phyloP scores from a whole-genome alignment of 495 filamentous ascomycete species.

The Pseudoneurospora amorphoporcata region DNA sequence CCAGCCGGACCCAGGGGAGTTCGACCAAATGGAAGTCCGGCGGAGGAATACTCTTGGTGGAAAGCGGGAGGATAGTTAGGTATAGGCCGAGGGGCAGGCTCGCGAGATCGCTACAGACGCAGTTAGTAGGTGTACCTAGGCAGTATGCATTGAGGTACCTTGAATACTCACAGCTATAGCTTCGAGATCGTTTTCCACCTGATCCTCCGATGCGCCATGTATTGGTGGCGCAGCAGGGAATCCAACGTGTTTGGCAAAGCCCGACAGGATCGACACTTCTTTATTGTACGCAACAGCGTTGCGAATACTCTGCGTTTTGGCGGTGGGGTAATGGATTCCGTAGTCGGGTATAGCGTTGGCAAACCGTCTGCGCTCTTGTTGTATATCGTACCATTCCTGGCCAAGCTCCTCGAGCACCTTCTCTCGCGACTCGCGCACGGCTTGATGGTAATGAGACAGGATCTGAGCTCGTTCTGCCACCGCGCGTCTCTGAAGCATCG shows the following conservation, averaged over 20 bases:
- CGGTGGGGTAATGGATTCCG: constrained; percentile 59
- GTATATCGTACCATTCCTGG: constrained; percentile 80
- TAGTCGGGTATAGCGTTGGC: constrained; percentile 76
- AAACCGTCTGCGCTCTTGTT: constrained; percentile 76
- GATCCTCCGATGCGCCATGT: constrained; percentile 54
- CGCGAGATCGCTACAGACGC: constrained; percentile 23
- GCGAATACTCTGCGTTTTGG: constrained; percentile 58
- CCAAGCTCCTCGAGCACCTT: constrained; percentile 66
- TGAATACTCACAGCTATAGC: constrained; percentile 69
- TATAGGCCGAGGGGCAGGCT: constrained; percentile 17
- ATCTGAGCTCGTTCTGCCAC: constrained; percentile 73
- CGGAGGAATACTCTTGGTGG: constrained; percentile 13
- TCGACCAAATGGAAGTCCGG: constrained; percentile 28
- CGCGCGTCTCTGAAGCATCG: constrained; percentile 59
- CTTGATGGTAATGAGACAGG: constrained; percentile 79
- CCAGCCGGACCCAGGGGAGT: constrained; percentile 51
- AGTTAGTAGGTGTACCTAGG: neutral
- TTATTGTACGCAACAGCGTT: constrained; percentile 84
- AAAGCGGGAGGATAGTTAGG: constrained; percentile 11
- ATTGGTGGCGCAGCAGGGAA: constrained; percentile 92
- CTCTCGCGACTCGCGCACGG: constrained; percentile 71
- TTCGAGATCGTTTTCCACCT: constrained; percentile 77
- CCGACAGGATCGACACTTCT: constrained; percentile 83
- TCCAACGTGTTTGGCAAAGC: constrained; percentile 85
- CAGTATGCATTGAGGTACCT: neutral